Evolutionary conservation across 768 basidiomycete species (phyloP), one percentile per base, ranked within the genome.

Genomic region (Russula sp.): DNA sequence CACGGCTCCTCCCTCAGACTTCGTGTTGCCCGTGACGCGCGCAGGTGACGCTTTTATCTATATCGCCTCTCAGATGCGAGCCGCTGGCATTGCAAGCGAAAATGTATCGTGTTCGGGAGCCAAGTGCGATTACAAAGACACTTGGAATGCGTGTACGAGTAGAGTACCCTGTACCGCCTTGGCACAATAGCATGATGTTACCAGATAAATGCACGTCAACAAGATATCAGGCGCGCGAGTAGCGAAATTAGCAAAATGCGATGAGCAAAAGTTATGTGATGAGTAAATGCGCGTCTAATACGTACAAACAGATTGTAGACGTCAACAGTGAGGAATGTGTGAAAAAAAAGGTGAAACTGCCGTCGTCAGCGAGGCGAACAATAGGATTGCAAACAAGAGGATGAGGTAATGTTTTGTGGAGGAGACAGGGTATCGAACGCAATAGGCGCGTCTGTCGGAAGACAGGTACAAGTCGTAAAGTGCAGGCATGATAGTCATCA

Each of bases 241-340:
- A 57, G 53, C 31, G 64, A 71, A 73, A 71, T 60, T 64, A 73
- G 61, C 69, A 71, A 70, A 72, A 68, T 70, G 73, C 71, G 75
- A 73, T 70, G 68, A 61, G 27, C 61, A 66, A 65, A 59, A 64
- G 57, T 63, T 63, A 72, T 68, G 74, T 31, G 18, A 39, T 61
- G 71, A 75, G 73, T 59, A 53, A 20, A 74, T 74, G 82, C 81
- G 84, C 86, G 79, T 87, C 84, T 87, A 86, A 81, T 85, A 82
- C 80, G 86, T 87, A 86, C 85, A 84, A 22, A 67, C 48, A 52
- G 59, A 61, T 67, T 59, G 73, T 73, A 74, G 71, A 71, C 70
- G 58, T 35, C 55, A 47, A 60, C 22, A 68, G 66, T 57, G 63
- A 71, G 63, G 62, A 40, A 53, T 55, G 44, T 66, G 58, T 31